Base-by-base conservation (phyloP, 2,329 filamentous ascomycete species). In the Catunica adiposa region DNA sequence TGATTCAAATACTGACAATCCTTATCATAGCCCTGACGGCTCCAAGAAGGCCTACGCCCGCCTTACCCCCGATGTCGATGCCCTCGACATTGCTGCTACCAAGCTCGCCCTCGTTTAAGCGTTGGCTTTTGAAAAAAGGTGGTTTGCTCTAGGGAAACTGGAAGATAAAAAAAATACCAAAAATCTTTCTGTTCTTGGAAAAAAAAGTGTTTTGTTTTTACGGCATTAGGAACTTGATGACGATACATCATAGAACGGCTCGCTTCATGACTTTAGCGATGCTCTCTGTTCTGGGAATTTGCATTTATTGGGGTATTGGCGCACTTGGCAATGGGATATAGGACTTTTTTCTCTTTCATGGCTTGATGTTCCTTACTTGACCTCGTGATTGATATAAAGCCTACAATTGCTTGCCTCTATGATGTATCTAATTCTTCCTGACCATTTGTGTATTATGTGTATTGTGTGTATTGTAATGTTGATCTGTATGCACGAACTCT, bases 21-120 rank as follows among this genome's bases (percentile, higher is more conserved):
- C 29, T 20, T 6, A n/a, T 22, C 29, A 20, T 57, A 89, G 89
- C 72, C 92, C 92, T 62, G 89, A 98, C 70, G 92, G 92, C 68
- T 81, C 83, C 69, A 98, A 98, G 88, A 98, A 98, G 86, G 92
- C 92, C 61, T 98, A 92, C 70, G 89, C 86, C 69, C 86, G 90
- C 71, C 82, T 98, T 63, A 97, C 92, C 58, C 77, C 89, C 61
- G 92, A 98, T 73, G 89, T 97, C 65, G 92, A 98, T 74, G 92
- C 92, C 68, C 85, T 98, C 66, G 92, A 98, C 77, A 96, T 98
- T 74, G 94, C 92, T 62, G 94, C 92, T 68, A 97, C 92, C 74
- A 98, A 97, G 85, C 84, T 98, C 66, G 84, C 85, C 66, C 92
- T 98, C 69, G 92, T 97, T 71, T 97, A 94, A 66, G 64, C 64